Percentiles rank a stretch among this genome's conserved stretches.
Evolutionary conservation across 768 basidiomycete genomes (phyloP).

Genomic region (Pleurotus sapidus): DNA sequence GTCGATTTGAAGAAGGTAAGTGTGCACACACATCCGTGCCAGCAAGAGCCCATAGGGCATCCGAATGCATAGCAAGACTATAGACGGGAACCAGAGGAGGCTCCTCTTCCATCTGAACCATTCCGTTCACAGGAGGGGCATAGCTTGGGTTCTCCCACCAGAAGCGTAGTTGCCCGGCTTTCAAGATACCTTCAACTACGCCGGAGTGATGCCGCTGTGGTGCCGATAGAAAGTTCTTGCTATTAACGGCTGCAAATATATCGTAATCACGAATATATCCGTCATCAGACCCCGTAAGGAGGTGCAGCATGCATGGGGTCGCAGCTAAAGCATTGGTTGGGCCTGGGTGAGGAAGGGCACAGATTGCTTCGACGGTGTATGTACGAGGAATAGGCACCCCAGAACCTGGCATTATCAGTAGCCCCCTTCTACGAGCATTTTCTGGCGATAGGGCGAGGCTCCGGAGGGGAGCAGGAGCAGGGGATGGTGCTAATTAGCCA

Average conservation of each 20-base stretch:
- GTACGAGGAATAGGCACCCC: conserved; percentile 44
- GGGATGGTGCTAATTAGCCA: conserved; percentile 16
- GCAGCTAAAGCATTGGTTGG: conserved; percentile 87
- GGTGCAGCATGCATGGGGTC: conserved; percentile 82
- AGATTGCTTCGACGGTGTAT: conserved; percentile 87
- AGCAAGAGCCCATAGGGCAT: conserved; percentile 89
- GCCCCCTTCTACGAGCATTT: conserved; percentile 43
- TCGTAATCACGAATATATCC: conserved; percentile 94
- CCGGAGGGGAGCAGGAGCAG: conserved; percentile 31
- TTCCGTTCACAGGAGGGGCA: conserved; percentile 22
- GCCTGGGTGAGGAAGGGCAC: conserved; percentile 85
- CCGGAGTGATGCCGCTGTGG: conserved; percentile 88
- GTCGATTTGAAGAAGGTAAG: too few relatives aligned
- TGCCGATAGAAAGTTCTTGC: conserved; percentile 81
- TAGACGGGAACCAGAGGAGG: conserved; percentile 70
- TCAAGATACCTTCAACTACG: conserved; percentile 89
- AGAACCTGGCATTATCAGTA: conserved; percentile 31
- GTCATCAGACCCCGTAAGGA: conserved; percentile 90
- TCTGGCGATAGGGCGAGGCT: conserved; percentile 53
- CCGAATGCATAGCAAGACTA: conserved; percentile 87
- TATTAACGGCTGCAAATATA: conserved; percentile 84
- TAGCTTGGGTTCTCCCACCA: conserved; percentile 86
- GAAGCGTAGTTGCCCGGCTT: conserved; percentile 77
- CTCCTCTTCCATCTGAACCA: conserved; percentile 42
- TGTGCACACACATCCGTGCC: conserved; percentile 71